phyloP scores from a whole-genome alignment of 2,329 filamentous ascomycete species.

The Penicillium sp. region DNA sequence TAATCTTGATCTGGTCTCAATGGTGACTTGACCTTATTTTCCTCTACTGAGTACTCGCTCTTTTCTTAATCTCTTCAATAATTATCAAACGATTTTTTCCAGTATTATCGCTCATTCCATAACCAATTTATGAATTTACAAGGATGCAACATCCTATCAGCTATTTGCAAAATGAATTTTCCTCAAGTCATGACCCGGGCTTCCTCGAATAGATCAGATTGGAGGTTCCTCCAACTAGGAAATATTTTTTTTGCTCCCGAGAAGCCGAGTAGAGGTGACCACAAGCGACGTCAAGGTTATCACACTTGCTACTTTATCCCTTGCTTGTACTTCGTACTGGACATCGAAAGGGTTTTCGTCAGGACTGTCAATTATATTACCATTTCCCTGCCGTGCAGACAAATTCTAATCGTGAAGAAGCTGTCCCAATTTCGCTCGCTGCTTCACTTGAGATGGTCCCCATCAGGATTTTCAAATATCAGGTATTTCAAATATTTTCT shows the following conservation, averaged over 20 bases:
- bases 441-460: background rate
- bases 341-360: background rate
- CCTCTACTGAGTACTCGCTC: no score
- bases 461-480: background rate
- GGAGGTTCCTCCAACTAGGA: background rate
- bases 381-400: background rate
- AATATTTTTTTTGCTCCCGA: background rate
- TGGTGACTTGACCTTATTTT: background rate
- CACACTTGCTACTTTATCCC: background rate
- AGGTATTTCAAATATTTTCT: background rate
- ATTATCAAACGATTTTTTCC: background rate
- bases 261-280: background rate
- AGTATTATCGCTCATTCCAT: background rate
- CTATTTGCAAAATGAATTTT: background rate
- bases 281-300: background rate
- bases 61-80: background rate
- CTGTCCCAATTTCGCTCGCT: background rate
- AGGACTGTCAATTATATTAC: background rate
- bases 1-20: background rate
- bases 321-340: background rate
- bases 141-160: background rate
- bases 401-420: background rate
- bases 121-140: background rate
- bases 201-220: background rate
- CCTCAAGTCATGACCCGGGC: background rate